Evolutionary conservation across 345 rosid genomes (phyloP), one percentile per base, ranked within the genome.

Genomic region (Excoecaria agallocha): DNA sequence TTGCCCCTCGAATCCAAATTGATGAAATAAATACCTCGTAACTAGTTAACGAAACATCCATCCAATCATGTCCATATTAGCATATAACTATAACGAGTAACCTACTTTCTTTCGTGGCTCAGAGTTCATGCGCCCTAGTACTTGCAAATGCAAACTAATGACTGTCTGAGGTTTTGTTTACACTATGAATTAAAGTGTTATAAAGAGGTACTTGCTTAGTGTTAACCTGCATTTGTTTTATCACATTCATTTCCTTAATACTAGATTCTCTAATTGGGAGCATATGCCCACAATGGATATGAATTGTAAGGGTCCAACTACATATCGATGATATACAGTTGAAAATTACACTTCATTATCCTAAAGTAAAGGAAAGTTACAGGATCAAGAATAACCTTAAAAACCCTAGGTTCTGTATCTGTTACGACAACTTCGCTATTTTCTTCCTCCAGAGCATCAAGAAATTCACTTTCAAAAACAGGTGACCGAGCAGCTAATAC

Each of bases 401-500:
- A 91, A 76, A 95, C 96, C 74, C 80, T 87, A 35, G 93, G 98
- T 78, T 92, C 97, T 87, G 86, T 87, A 80, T 95, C 98, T 8
- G 80, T 78, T 75, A 94, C 79, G 76, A 81, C 70, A 25, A 91
- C 69, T 70, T 89, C 92, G 8, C 51, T 43, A 70, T 78, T 75
- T 77, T 86, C 97, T 77, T 85, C 94, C 72, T 86, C 93, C 73
- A 79, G 81, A 66, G 68, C 78, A 84, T 92, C 87, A 61, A 77
- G 81, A 81, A 92, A 83, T 80, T 88, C 89, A 73, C 83, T 81
- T 82, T 91, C 93, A 61, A 92, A 91, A 59, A 91, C 91, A 71
- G 92, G 91, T 66, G 99, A 91, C 52, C 98, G 82, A 77, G 97
- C 93, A 78, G 90, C 89, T 73, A 95, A 79, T 11, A 95, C 92